phyloP scores from a whole-genome alignment of 108 stramenopile genomes.

The Skeletonema marinoi region DNA sequence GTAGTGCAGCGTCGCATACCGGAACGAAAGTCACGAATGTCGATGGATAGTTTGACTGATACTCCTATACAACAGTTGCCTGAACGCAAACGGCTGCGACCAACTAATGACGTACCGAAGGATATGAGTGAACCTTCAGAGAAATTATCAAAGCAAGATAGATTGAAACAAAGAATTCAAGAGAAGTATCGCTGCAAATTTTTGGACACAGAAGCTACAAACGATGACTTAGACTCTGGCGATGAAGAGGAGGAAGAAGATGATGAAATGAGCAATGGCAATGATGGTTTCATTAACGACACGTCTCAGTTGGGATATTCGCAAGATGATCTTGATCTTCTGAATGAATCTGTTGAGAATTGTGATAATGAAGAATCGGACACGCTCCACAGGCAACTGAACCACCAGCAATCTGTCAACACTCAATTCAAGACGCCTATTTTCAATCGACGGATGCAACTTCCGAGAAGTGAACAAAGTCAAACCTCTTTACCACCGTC shows the following conservation, averaged over 20 bases:
- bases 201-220: conserved; percentile 71
- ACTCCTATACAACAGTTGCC: conserved; percentile 12
- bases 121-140: conserved; percentile 16
- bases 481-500: conserved; percentile 57
- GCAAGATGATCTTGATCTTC: conserved; percentile 71
- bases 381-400: conserved; percentile 59
- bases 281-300: conserved; percentile 87
- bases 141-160: conserved; percentile 11
- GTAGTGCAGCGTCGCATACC: conserved; percentile 2
- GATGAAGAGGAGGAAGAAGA: conserved; percentile 76
- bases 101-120: conserved; percentile 5
- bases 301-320: conserved; percentile 77
- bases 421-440: conserved; percentile 73
- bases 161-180: conserved; percentile 28
- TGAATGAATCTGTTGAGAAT: conserved; percentile 46
- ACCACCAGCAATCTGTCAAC: conserved; percentile 54
- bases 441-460: conserved; percentile 69
- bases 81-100: conserved; percentile 34
- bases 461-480: conserved; percentile 17
- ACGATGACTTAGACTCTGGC: conserved; percentile 46
- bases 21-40: background rate
- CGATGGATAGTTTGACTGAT: conserved; percentile 13
- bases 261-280: conserved; percentile 54
- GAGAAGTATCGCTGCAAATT: conserved; percentile 42
- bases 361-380: conserved; percentile 13